Base-by-base conservation (phyloP, 805 yeast species). In the Dipodascus geniculatus region DNA sequence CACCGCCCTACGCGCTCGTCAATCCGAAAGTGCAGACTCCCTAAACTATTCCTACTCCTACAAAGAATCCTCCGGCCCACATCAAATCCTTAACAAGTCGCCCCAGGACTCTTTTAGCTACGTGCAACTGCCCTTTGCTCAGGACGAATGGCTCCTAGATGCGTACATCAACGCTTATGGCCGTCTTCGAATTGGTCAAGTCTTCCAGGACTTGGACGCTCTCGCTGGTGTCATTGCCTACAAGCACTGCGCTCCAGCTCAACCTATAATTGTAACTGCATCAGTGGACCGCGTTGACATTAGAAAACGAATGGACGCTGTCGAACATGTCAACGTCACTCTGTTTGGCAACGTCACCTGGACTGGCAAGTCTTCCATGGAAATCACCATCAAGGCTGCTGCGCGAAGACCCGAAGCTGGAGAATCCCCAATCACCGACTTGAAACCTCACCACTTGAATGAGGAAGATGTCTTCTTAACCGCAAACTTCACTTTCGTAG, bases 291-390 rank as follows among this genome's bases (percentile, higher is more conserved):
- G 96, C 58, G 87, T 90, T 59, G 85, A 86, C 65, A 82, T 90
- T 80, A 80, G 88, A 55, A 85, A 85, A 68, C 82, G 88, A 60
- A 79, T 89, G 44, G 96, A 88, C 62, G 87, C 83, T 61, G 80
- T 89, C 57, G 74, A 76, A 54, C 79, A 81, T 57, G 83, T 78
- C 69, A 87, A 88, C 68, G 82, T 91, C 61, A 76, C 88, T 24
- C 71, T 90, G 56, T 89, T 93, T 28, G 98, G 98, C n/a, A 75
- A 82, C 51, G 96, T 89, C 48, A 83, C 95, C 6, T 90, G 95
- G 87, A 90, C 96, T 0, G 98, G 98, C 55, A 75, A 87, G 56
- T 86, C 96, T 0, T 89, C 96, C 1, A 90, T 90, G 96, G 97
- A 90, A 69, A 90, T 90, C 63, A 79, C 89, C 49, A 93, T 90